These are phyloP conservation scores for Rhodomyrtus psidioides DNA, from an alignment of 441 rosid genomes.

Conservation along the genomic window DNA sequence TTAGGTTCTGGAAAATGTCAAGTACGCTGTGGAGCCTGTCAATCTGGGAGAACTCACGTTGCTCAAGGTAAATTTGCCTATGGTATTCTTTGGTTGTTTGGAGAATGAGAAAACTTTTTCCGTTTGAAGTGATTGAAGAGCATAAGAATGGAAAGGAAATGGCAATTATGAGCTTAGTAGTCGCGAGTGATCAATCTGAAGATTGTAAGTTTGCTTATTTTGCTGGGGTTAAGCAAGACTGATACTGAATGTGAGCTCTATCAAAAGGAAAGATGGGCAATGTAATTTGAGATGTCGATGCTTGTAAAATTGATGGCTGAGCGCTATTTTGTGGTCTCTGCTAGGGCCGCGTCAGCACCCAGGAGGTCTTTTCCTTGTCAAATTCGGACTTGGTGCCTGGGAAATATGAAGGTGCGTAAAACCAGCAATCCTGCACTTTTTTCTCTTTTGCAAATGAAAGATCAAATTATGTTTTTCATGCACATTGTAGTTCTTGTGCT, in stretches of 20 bases:
- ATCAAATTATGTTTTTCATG: neutral
- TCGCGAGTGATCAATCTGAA: neutral
- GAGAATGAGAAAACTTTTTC: neutral
- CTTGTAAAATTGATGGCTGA: neutral
- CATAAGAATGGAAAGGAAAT: neutral
- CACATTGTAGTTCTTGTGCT: neutral
- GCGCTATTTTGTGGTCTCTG: neutral
- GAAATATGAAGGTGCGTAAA: constrained; percentile 68
- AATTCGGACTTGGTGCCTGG: constrained; percentile 92
- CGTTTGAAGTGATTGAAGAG: neutral
- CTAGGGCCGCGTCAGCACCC: constrained; percentile 83
- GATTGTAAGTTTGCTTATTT: neutral
- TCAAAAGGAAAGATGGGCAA: neutral
- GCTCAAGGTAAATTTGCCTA: constrained; percentile 41
- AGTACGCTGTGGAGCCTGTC: constrained; percentile 40
- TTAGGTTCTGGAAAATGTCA: constrained; percentile 44
- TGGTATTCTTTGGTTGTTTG: neutral
- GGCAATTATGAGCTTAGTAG: neutral
- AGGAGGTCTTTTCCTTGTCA: constrained; percentile 73
- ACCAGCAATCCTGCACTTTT: neutral
- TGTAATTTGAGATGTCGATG: neutral
- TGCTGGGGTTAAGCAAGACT: neutral
- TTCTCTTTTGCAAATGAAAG: neutral
- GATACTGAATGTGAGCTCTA: neutral
- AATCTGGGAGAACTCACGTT: constrained; percentile 48